Evolutionary conservation across 2,329 filamentous ascomycete species (phyloP).

Genomic region (Tolypocladium endophyticum): DNA sequence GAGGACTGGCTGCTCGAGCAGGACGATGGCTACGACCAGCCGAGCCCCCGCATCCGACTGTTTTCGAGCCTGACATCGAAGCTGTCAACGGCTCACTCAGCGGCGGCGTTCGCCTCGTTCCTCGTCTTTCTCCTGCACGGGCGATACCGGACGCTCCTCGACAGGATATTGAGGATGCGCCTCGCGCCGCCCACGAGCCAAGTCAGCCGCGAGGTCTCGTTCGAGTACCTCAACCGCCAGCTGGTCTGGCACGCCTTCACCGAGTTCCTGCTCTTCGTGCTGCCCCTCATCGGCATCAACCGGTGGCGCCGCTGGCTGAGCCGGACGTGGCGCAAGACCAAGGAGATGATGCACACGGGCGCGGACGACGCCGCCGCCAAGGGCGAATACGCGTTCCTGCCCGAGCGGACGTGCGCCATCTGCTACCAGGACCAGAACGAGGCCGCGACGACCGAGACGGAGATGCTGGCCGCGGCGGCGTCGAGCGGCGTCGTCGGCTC

Average conservation of each 20-base stretch:
- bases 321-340: slow-evolving; percentile 74
- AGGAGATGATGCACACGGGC: slow-evolving; percentile 47
- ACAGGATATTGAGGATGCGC: slow-evolving; percentile 73
- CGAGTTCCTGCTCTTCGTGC: slow-evolving; percentile 90
- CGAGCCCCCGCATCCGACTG: slow-evolving; percentile 36
- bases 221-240: slow-evolving; percentile 95
- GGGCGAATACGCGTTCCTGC: slow-evolving; percentile 76
- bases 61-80: slow-evolving; percentile 61
- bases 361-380: slow-evolving; percentile 40
- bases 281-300: slow-evolving; percentile 92
- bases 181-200: slow-evolving; percentile 77
- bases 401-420: slow-evolving; percentile 90
- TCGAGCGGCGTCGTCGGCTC: slow-evolving; percentile 75
- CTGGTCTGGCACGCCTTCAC: slow-evolving; percentile 99
- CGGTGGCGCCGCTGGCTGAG: slow-evolving; percentile 87
- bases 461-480: slow-evolving; percentile 60
- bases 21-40: slow-evolving; percentile 63
- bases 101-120: slow-evolving; percentile 76
- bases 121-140: slow-evolving; percentile 86
- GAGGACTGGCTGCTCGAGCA: slow-evolving; percentile 73
- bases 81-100: slow-evolving; percentile 64
- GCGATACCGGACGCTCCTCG: slow-evolving; percentile 80
- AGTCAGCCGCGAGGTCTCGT: slow-evolving; percentile 83
- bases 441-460: slow-evolving; percentile 57
- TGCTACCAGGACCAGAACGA: slow-evolving; percentile 93